Base-by-base conservation (phyloP, 108 stramenopile genomes). In the Cylindrotheca fusiformis region DNA sequence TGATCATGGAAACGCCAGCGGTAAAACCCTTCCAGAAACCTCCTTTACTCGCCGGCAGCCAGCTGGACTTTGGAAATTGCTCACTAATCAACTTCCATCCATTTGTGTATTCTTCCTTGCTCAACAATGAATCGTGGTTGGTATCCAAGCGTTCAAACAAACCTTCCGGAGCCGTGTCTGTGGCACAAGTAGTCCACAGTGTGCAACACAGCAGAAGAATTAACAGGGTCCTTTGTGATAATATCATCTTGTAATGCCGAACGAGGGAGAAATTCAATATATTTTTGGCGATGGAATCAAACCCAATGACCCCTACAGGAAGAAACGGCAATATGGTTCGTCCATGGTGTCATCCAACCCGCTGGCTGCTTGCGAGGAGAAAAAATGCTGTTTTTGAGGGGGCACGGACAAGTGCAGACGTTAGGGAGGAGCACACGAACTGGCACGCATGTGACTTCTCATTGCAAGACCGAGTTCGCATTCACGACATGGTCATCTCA, bases 1-100 rank as follows among this genome's bases (percentile, higher is more conserved):
- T 71, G 58, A 99, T 99, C 68, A 99, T 88, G 58, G 90, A 86
- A 50, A 89, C 78, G 25, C 78, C 76, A 27, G 78, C 74, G 4
- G 90, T 70, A 47, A 91, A 89, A 3, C 78, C 91, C 33, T 86
- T 87, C 73, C 68, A 76, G 51, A 84, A 88, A 19, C 76, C 68
- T 27, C 64, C 65, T 12, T 74, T 58, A 32, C 45, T 63, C 31
- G 65, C 63, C n/a, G 64, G 60, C 1, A 68, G 32, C 71, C 71
- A 72, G 14, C 20, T 33, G 26, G n/a, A 12, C 18, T 48, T 32
- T 1, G 52, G 31, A 58, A 72, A 4, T 53, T 58, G 18, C 21
- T 53, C 12, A 25, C 52, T 44, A 64, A 72, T 72, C 33, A 65
- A 24, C 20, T 60, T 60, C 71, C 71, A 72, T 31, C 71, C 71